These are phyloP conservation scores for Berberis thunbergii DNA, from an alignment of 164 flowering plant genomes.

Conservation along the genomic window DNA sequence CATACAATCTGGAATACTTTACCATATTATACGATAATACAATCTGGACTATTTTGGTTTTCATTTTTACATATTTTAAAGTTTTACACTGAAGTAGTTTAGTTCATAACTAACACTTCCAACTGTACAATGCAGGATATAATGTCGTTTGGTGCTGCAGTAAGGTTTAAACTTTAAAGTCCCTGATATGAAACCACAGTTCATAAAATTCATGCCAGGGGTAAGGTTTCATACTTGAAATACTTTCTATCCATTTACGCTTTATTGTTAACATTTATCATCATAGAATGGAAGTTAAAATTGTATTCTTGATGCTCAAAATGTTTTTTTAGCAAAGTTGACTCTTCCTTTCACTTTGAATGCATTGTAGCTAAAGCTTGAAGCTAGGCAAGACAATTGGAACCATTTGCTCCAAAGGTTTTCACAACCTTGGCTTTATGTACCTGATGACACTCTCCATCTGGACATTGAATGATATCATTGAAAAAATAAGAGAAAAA, in stretches of 20 bases:
- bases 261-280: no score
- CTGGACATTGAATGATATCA: no score
- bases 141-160: constrained; percentile 96
- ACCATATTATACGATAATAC: no score
- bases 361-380: constrained; percentile 75
- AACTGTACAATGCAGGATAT: constrained; percentile 39
- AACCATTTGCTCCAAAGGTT: constrained; percentile 89
- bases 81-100: neutral
- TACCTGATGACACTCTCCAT: neutral
- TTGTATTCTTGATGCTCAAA: neutral
- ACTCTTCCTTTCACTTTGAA: neutral
- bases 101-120: neutral
- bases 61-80: no score
- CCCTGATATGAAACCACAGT: constrained; percentile 88
- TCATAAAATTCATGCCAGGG: constrained; percentile 83
- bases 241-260: no score
- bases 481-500: no score
- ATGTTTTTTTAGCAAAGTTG: neutral
- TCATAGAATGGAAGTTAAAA: no score
- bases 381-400: constrained; percentile 92
- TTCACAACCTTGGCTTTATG: constrained; percentile 19
- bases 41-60: no score
- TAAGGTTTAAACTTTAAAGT: constrained; percentile 53
- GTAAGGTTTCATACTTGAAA: constrained; percentile 35
- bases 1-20: no score